Conservation (phyloP, 2,329 filamentous ascomycete genomes). For the Fonsecaea pugnacius region DNA sequence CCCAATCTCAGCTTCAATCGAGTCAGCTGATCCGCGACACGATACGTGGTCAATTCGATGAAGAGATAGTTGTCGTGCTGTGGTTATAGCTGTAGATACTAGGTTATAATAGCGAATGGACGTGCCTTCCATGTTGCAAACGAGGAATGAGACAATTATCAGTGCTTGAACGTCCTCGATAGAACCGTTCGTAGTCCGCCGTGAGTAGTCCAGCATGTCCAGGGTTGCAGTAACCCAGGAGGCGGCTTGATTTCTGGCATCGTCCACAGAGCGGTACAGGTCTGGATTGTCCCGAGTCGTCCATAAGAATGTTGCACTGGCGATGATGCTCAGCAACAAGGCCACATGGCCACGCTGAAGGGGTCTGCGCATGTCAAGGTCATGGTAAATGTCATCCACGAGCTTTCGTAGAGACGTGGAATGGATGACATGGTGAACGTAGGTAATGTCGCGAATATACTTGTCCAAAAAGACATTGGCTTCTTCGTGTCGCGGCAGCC, state of each 20-base stretch:
- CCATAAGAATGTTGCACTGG: constrained; percentile 44
- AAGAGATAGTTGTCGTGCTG: neutral
- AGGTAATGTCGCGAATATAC: constrained; percentile 42
- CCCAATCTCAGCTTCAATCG: constrained; percentile 39
- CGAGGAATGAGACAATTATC: constrained; percentile 44
- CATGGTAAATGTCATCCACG: constrained; percentile 41
- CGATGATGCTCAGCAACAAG: constrained; percentile 29
- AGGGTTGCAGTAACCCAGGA: constrained; percentile 42
- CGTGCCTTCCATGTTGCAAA: constrained; percentile 44
- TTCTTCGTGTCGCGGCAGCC: constrained; percentile 45
- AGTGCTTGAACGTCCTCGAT: constrained; percentile 46
- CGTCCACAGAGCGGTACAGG: neutral
- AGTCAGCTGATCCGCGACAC: constrained; percentile 39
- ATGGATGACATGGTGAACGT: constrained; percentile 45
- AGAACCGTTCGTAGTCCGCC: constrained; percentile 34
- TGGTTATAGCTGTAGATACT: constrained; percentile 29
- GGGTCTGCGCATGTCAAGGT: constrained; percentile 22
- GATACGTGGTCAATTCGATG: constrained; percentile 9
- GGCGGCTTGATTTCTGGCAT: constrained; percentile 39
- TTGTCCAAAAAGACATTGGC: constrained; percentile 42
- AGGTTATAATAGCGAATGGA: constrained; percentile 39
- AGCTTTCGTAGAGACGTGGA: constrained; percentile 38
- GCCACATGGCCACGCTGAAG: neutral
- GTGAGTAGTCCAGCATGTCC: constrained; percentile 44
- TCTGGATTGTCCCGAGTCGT: constrained; percentile 19